A percentile compares a stretch with the other conserved stretches of the same genome.
phyloP scores from a whole-genome alignment of 257 asterid genomes.

The Thymus mandschuricus region DNA sequence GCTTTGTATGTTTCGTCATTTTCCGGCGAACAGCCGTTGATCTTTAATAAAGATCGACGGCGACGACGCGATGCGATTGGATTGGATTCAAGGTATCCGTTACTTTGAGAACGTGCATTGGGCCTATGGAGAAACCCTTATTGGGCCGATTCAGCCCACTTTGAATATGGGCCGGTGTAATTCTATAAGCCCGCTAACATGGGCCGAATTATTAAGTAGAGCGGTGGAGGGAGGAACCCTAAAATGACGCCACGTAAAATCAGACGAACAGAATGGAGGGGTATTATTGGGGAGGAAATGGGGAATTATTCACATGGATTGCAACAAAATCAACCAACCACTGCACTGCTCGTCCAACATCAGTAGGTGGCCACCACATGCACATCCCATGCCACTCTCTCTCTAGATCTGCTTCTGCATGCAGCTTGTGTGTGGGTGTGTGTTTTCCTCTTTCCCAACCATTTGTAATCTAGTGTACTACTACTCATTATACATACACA shows the following conservation, averaged over 20 bases:
- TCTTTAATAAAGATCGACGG: too few species aligned
- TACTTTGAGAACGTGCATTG: too few species aligned
- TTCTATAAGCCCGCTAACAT: too few species aligned
- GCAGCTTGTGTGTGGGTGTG: background rate
- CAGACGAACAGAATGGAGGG: too few species aligned
- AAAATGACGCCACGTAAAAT: background rate
- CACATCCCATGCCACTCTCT: conserved; percentile 6
- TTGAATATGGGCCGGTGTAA: too few species aligned
- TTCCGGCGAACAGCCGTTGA: too few species aligned
- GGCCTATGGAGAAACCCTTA: too few species aligned
- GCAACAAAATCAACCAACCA: conserved; percentile 27
- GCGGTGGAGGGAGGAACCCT: background rate
- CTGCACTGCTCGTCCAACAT: background rate
- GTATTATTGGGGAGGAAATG: too few species aligned
- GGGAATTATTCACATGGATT: conserved; percentile 29
- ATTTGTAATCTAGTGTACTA: background rate
- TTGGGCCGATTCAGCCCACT: too few species aligned
- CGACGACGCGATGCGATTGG: too few species aligned
- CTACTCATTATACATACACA: background rate
- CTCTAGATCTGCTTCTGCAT: background rate
- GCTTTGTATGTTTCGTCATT: too few species aligned
- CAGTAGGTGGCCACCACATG: conserved; percentile 32
- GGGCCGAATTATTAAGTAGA: background rate
- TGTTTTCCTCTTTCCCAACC: background rate
- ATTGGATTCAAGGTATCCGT: background rate